Conservation (phyloP, 108 stramenopile genomes). For the Nannochloropsis oceanica region DNA sequence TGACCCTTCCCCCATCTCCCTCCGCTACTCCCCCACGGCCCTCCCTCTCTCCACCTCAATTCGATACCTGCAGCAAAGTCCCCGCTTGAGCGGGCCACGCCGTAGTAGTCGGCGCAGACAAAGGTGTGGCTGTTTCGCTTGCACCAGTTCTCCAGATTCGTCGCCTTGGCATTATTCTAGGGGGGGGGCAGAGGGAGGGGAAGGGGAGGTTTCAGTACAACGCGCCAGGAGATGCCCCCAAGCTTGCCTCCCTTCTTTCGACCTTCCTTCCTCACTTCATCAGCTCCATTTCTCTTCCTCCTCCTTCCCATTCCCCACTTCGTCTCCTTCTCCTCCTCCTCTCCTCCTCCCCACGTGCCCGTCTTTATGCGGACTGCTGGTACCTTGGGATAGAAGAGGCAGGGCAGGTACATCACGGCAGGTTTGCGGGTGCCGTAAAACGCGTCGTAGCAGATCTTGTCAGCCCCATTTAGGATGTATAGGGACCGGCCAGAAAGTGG, state of each 20-base stretch:
- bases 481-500: neutral
- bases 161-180: constrained; percentile 8
- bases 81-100: constrained; percentile 19
- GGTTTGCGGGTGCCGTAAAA: neutral
- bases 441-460: neutral
- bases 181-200: neutral
- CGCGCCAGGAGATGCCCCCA: too few relatives aligned
- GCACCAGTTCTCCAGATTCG: constrained; percentile 4
- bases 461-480: neutral
- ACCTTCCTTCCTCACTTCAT: too few relatives aligned
- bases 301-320: neutral
- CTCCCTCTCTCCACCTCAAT: neutral
- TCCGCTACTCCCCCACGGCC: neutral
- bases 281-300: neutral
- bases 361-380: too few relatives aligned
- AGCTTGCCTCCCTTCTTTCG: too few relatives aligned
- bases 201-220: neutral
- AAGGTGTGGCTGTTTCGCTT: neutral
- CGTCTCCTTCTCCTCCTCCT: neutral
- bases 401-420: neutral
- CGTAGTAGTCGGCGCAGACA: constrained; percentile 24
- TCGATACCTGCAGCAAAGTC: constrained; percentile 1
- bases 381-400: neutral
- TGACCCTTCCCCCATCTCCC: neutral
- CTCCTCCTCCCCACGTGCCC: neutral